Percentiles rank a stretch among this genome's conserved stretches.
phyloP scores from a whole-genome alignment of 352 stramenopile species.

The Globisporangium okanoganense region DNA sequence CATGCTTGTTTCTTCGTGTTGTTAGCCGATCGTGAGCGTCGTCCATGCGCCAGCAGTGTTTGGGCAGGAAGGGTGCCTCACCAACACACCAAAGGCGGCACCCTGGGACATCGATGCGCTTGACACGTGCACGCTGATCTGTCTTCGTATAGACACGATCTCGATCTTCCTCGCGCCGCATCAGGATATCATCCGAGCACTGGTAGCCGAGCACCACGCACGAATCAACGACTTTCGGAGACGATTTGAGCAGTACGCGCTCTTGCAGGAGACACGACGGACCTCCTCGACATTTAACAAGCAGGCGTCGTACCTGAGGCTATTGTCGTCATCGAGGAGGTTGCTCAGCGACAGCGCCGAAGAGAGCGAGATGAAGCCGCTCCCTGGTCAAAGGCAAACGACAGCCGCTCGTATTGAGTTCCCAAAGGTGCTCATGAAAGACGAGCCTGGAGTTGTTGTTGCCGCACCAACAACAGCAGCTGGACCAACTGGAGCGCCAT shows the following conservation, averaged over 20 bases:
- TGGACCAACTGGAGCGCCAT: not conserved
- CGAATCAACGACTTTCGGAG: slow-evolving; percentile 40
- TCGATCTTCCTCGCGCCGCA: slow-evolving; percentile 52
- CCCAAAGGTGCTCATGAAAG: slow-evolving; percentile 37
- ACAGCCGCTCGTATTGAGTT: slow-evolving; percentile 30
- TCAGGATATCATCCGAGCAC: slow-evolving; percentile 42
- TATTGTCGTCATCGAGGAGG: not conserved
- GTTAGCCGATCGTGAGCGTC: slow-evolving; percentile 47
- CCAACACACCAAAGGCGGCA: slow-evolving; percentile 29
- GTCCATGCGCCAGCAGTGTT: slow-evolving; percentile 64
- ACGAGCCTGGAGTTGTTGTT: not conserved
- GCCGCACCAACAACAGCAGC: not conserved
- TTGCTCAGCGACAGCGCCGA: not conserved
- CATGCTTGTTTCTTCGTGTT: not conserved
- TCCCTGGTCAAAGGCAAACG: not conserved
- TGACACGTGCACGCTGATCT: slow-evolving; percentile 53
- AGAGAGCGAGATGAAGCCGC: not conserved
- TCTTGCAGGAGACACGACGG: not conserved
- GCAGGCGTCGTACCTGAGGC: slow-evolving; percentile 8
- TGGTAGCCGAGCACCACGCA: slow-evolving; percentile 40
- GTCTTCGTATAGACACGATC: slow-evolving; percentile 50
- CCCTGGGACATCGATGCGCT: slow-evolving; percentile 63
- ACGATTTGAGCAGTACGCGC: slow-evolving; percentile 29
- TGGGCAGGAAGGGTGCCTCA: slow-evolving; percentile 54
- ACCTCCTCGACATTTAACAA: not conserved